Conservation (phyloP, 1,139 yeast genomes). For the Suhomyces yuchorum region DNA sequence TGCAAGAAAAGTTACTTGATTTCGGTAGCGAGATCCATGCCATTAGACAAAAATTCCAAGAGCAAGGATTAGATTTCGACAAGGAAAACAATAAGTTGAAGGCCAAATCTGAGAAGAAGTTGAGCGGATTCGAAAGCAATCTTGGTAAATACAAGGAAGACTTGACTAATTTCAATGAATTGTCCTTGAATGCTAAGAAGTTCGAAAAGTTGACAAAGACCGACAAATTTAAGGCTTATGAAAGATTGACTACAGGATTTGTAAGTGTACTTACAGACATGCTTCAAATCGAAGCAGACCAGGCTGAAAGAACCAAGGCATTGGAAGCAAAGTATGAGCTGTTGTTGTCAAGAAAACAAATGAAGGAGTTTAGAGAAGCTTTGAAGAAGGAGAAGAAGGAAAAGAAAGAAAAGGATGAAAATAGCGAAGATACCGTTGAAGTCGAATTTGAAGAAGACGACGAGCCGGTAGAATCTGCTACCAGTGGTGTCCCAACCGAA, state of each 20-base stretch:
- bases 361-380: conserved; percentile 39
- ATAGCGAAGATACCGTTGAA: conserved; percentile 4
- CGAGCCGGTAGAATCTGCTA: background rate
- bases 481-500: background rate
- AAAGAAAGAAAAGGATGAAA: conserved; percentile 9
- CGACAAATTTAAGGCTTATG: conserved; percentile 37
- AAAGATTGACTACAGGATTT: conserved; percentile 36
- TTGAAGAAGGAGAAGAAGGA: conserved; percentile 22
- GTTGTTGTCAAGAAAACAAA: conserved; percentile 38
- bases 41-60: conserved; percentile 43
- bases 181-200: conserved; percentile 29
- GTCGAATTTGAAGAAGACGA: conserved; percentile 13
- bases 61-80: conserved; percentile 50
- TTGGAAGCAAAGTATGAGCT: conserved; percentile 39
- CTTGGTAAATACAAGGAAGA: conserved; percentile 39
- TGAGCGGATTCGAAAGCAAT: conserved; percentile 36
- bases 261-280: conserved; percentile 38
- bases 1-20: conserved; percentile 48
- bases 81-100: conserved; percentile 49
- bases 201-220: conserved; percentile 34
- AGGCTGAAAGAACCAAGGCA: conserved; percentile 40
- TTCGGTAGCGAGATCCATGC: conserved; percentile 48
- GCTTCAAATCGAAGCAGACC: conserved; percentile 37
- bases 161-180: conserved; percentile 31
- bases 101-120: conserved; percentile 34